Evolutionary conservation across 83 land plant species (phyloP).

Genomic region (Picea abies): DNA sequence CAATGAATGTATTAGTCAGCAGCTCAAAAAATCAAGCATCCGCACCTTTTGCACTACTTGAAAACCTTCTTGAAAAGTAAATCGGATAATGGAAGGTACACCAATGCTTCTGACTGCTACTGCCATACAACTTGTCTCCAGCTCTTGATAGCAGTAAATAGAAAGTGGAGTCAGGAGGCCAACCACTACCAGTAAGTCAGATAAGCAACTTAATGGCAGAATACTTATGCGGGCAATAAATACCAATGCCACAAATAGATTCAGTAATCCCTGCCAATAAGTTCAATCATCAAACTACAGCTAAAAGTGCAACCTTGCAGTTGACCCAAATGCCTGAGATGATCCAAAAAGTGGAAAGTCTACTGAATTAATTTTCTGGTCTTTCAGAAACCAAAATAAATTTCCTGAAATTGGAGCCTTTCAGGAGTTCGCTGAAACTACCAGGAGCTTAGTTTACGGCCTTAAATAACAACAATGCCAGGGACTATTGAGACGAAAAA

Average conservation of each 20-base stretch:
- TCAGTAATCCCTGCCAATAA: neutral
- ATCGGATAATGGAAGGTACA: neutral
- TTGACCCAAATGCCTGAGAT: neutral
- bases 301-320: neutral
- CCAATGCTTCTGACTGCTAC: neutral
- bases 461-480: neutral
- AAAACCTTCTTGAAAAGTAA: neutral
- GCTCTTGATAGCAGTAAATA: neutral
- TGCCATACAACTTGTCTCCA: neutral
- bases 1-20: no score
- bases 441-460: neutral
- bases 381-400: conserved; percentile 1
- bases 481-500: neutral
- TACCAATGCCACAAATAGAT: neutral
- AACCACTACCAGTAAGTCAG: neutral
- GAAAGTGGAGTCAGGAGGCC: neutral
- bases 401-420: neutral
- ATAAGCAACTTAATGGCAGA: neutral
- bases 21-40: neutral
- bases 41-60: neutral
- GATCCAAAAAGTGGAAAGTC: neutral
- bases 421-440: neutral
- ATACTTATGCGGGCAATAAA: neutral
- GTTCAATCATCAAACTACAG: neutral
- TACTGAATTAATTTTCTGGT: neutral